These are phyloP conservation scores for Combretum micranthum DNA, from an alignment of 345 rosid genomes.

Conservation along the genomic window DNA sequence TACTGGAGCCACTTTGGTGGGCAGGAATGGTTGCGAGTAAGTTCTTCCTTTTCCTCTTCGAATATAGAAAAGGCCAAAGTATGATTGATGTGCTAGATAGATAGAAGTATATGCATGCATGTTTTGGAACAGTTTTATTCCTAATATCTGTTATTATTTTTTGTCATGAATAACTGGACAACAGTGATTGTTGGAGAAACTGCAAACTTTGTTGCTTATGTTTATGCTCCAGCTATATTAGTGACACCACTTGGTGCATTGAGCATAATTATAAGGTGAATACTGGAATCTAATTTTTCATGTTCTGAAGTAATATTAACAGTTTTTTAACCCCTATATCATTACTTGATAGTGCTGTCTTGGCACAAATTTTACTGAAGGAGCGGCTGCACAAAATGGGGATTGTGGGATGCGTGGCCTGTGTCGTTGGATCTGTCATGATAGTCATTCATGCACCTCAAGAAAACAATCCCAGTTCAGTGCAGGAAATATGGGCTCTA, in stretches of 20 bases:
- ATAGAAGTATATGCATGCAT: not conserved
- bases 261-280: constrained; percentile 80
- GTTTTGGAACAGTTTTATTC: constrained; percentile 1
- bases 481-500: constrained; percentile 71
- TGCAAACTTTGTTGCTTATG: constrained; percentile 89
- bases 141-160: too few relatives aligned
- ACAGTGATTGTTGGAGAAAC: constrained; percentile 82
- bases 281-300: not conserved
- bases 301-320: constrained; percentile 1
- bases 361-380: constrained; percentile 81
- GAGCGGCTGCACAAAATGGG: constrained; percentile 77
- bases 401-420: constrained; percentile 72
- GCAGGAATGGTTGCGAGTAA: constrained; percentile 81
- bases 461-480: constrained; percentile 73
- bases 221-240: constrained; percentile 87
- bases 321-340: constrained; percentile 6
- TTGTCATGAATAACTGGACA: too few relatives aligned
- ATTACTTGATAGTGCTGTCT: constrained; percentile 48
- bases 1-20: constrained; percentile 97
- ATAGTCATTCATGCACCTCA: constrained; percentile 87
- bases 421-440: constrained; percentile 83
- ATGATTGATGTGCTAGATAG: not conserved
- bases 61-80: not conserved
- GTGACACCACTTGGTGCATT: constrained; percentile 93
- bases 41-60: constrained; percentile 12